phyloP scores from a whole-genome alignment of 495 filamentous ascomycete species.

The Xylona heveae region DNA sequence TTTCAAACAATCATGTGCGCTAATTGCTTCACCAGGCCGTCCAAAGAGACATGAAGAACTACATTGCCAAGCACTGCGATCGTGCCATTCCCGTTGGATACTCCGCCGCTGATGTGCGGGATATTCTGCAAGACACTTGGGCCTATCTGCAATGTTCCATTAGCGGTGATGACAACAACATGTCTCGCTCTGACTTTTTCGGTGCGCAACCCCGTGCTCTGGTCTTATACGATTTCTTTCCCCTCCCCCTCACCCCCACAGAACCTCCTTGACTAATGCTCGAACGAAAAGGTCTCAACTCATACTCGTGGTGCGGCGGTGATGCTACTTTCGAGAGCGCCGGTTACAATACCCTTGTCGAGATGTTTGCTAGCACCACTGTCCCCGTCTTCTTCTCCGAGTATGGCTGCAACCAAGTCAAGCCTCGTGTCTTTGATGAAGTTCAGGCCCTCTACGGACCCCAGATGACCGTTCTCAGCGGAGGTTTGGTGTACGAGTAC shows the following conservation, averaged over 20 bases:
- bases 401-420: conserved; percentile 75
- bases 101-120: conserved; percentile 82
- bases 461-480: conserved; percentile 67
- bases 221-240: no score
- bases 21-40: conserved; percentile 27
- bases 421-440: conserved; percentile 67
- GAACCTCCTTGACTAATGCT: no score
- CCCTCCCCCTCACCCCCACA: no score
- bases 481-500: conserved; percentile 80
- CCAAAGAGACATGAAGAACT: conserved; percentile 69
- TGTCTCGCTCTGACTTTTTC: conserved; percentile 63
- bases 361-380: conserved; percentile 45
- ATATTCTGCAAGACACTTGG: conserved; percentile 56
- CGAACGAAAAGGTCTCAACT: no score
- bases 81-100: conserved; percentile 70
- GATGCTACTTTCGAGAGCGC: conserved; percentile 45
- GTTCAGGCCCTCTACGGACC: conserved; percentile 57
- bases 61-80: conserved; percentile 48
- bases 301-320: conserved; percentile 78
- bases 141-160: conserved; percentile 71
- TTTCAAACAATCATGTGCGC: not conserved
- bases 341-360: conserved; percentile 49
- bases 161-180: conserved; percentile 35
- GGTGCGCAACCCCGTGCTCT: no score
- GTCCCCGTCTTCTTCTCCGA: conserved; percentile 93